Percentiles rank a stretch among this genome's conserved stretches.
phyloP scores from a whole-genome alignment of 75 land plant genomes.

The Pinus taeda region DNA sequence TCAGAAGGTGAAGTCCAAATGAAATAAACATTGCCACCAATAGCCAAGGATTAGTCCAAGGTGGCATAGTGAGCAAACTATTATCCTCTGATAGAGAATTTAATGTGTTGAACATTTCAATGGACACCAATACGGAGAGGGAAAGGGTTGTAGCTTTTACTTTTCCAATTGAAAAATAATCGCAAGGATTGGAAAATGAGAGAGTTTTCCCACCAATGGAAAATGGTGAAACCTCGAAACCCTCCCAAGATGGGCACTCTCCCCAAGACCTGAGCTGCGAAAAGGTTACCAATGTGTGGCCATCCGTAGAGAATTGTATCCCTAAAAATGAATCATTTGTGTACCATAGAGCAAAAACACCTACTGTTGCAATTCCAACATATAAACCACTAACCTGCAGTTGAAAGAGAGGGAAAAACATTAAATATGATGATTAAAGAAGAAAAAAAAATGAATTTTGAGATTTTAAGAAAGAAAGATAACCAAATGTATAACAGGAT shows the following conservation, averaged over 20 bases:
- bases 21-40: slow-evolving; percentile 76
- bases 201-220: slow-evolving; percentile 46
- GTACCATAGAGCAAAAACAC: slow-evolving; percentile 34
- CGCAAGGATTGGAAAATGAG: slow-evolving; percentile 75
- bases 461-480: neutral
- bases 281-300: slow-evolving; percentile 70
- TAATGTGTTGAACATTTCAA: slow-evolving; percentile 93
- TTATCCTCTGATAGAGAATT: slow-evolving; percentile 89
- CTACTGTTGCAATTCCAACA: slow-evolving; percentile 38
- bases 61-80: slow-evolving; percentile 80
- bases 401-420: neutral
- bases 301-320: slow-evolving; percentile 50
- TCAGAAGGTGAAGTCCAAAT: slow-evolving; percentile 67
- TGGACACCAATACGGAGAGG: slow-evolving; percentile 82
- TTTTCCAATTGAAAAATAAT: slow-evolving; percentile 76
- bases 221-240: slow-evolving; percentile 63
- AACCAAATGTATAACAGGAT: neutral
- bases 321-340: slow-evolving; percentile 27
- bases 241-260: slow-evolving; percentile 72
- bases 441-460: neutral
- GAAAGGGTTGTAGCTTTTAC: slow-evolving; percentile 86
- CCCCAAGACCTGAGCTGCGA: slow-evolving; percentile 74
- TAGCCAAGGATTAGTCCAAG: slow-evolving; percentile 93
- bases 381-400: slow-evolving; percentile 22
- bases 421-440: too few relatives aligned